Conservation (phyloP, 2,329 filamentous ascomycete genomes). For the Coniochaeta hoffmannii region DNA sequence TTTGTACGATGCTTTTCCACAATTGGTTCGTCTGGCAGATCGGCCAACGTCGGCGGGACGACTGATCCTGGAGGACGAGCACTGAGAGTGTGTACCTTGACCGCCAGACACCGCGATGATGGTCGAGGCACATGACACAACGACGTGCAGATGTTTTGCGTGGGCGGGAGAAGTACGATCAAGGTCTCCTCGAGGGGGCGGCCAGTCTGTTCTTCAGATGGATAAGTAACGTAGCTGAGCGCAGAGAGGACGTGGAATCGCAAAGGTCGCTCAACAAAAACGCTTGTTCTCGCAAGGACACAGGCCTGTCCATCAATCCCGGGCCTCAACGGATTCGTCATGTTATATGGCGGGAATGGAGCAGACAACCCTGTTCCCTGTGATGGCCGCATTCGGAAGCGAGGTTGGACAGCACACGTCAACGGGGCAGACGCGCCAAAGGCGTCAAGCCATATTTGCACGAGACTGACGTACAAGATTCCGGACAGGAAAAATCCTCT, state of each 20-base stretch:
- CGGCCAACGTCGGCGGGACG: not conserved
- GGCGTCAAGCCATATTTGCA: conserved; percentile 12
- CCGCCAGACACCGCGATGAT: not conserved
- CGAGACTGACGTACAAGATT: conserved; percentile 9
- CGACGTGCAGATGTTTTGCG: not conserved
- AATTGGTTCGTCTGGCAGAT: not conserved
- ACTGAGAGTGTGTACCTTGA: not conserved
- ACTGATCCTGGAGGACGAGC: not conserved
- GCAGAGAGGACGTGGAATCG: not conserved
- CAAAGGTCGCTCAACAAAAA: not conserved
- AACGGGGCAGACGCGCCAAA: conserved; percentile 13
- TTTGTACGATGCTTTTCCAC: not conserved
- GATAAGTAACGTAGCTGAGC: not conserved
- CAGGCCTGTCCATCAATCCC: not conserved
- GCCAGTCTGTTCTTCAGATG: not conserved
- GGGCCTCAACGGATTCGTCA: not conserved
- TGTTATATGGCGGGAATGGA: conserved; percentile 6
- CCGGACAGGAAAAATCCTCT: conserved; percentile 1
- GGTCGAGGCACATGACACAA: not conserved
- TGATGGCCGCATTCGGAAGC: conserved; percentile 14
- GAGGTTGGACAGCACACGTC: conserved; percentile 9
- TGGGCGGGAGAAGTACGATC: not conserved
- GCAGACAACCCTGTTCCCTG: conserved; percentile 13
- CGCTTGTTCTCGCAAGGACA: not conserved
- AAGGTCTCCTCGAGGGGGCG: not conserved